Conservation (phyloP, 2,329 filamentous ascomycete species). For the Penicillium psychrosexuale region DNA sequence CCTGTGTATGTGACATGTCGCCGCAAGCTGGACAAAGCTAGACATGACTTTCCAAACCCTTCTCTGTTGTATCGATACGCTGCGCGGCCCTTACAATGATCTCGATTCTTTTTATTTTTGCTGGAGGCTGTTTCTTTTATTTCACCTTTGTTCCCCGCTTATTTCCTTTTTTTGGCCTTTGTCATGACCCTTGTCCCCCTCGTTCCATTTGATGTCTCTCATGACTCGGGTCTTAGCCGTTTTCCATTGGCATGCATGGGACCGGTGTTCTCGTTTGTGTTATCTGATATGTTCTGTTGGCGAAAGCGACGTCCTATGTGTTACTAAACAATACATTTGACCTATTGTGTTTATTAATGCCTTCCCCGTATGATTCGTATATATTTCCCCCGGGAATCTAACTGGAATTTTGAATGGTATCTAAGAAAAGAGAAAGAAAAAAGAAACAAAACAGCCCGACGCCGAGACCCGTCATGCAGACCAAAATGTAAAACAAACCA, state of each 20-base stretch:
- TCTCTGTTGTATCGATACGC: conserved; percentile 18
- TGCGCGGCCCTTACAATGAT: conserved; percentile 19
- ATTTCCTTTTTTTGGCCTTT: conserved; percentile 7
- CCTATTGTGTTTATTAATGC: conserved; percentile 12
- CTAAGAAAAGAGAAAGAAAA: conserved; percentile 4
- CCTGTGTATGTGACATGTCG: conserved; percentile 24
- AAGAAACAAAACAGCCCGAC: background rate
- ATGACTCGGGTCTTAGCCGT: conserved; percentile 32
- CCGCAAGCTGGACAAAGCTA: conserved; percentile 25
- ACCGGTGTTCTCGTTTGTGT: conserved; percentile 35
- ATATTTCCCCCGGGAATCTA: background rate
- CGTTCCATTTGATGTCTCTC: conserved; percentile 29
- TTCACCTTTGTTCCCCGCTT: conserved; percentile 7
- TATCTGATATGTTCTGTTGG: conserved; percentile 28
- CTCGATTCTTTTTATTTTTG: conserved; percentile 12
- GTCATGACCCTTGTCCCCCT: conserved; percentile 19
- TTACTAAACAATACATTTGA: conserved; percentile 22
- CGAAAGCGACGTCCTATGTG: conserved; percentile 26
- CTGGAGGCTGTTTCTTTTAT: conserved; percentile 25
- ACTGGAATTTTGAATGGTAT: conserved; percentile 9
- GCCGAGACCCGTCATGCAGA: conserved; percentile 3
- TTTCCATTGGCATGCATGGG: conserved; percentile 38
- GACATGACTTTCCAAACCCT: conserved; percentile 22
- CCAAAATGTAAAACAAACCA: background rate
- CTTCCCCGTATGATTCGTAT: background rate